Evolutionary conservation across 805 yeast species (phyloP).

Genomic region (Wickerhamomyces rabaulensis): DNA sequence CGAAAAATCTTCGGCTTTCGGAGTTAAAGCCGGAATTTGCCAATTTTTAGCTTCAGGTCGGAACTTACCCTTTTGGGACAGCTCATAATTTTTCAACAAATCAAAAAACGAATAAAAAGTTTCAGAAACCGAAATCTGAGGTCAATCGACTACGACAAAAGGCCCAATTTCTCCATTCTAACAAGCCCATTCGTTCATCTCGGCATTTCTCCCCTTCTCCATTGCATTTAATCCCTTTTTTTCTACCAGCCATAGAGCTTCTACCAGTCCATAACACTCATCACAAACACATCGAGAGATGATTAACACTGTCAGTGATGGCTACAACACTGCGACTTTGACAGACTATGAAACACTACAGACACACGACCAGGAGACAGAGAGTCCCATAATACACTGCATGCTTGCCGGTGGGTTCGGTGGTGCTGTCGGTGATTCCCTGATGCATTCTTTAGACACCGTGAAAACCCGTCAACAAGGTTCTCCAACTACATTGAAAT

Average conservation of each 20-base stretch:
- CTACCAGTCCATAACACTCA: too few relatives aligned
- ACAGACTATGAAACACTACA: neutral
- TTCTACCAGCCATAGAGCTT: too few relatives aligned
- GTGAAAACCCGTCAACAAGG: conserved; percentile 98
- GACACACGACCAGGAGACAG: conserved; percentile 2
- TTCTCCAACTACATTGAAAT: conserved; percentile 63
- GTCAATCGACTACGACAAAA: too few relatives aligned
- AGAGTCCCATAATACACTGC: conserved; percentile 46
- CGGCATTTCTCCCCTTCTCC: too few relatives aligned
- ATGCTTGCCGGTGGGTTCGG: conserved; percentile 93
- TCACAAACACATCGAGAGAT: neutral
- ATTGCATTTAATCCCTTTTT: too few relatives aligned
- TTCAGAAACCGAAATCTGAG: neutral
- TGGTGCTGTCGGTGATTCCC: conserved; percentile 86
- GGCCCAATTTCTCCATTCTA: too few relatives aligned
- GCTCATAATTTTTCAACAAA: neutral
- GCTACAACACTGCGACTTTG: neutral
- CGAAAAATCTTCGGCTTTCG: neutral
- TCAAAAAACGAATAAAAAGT: neutral
- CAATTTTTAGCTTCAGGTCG: neutral
- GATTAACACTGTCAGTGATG: neutral
- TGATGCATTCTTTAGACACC: conserved; percentile 95
- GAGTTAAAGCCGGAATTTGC: neutral
- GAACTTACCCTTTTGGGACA: neutral
- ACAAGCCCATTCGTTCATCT: too few relatives aligned